Evolutionary conservation across 345 rosid species (phyloP).

Genomic region (Salix dunnii): DNA sequence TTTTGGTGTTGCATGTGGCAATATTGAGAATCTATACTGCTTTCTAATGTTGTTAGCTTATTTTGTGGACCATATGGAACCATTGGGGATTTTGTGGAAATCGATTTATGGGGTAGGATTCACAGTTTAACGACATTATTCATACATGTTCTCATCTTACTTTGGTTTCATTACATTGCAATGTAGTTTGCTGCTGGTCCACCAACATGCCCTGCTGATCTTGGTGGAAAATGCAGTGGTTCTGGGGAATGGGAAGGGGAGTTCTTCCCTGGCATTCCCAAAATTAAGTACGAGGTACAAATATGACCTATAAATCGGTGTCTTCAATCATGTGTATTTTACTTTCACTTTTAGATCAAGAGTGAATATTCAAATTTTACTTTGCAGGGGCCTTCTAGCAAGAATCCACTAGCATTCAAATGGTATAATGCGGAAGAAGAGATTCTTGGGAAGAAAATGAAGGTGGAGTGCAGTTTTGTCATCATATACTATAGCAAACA

Average conservation of each 20-base stretch:
- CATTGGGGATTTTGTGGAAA: no score
- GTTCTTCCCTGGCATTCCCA: conserved; percentile 76
- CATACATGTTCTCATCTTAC: neutral
- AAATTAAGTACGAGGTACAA: conserved; percentile 77
- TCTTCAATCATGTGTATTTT: neutral
- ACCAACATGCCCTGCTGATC: conserved; percentile 75
- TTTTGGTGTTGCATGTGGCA: no score
- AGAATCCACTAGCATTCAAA: conserved; percentile 71
- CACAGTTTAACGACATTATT: neutral
- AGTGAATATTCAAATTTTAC: neutral
- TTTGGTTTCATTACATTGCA: neutral
- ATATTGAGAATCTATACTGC: no score
- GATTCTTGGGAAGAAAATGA: conserved; percentile 96
- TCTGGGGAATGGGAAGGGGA: conserved; percentile 86
- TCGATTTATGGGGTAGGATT: no score
- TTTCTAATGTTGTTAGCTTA: no score
- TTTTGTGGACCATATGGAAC: no score
- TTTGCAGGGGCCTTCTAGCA: conserved; percentile 70
- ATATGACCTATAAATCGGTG: neutral
- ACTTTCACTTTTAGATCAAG: neutral
- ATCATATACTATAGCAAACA: neutral
- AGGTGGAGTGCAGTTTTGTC: conserved; percentile 38
- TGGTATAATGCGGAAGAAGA: conserved; percentile 91
- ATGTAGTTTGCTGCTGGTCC: conserved; percentile 52
- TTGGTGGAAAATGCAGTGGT: conserved; percentile 48